Percentiles rank a stretch among this genome's conserved stretches.
These are phyloP conservation scores for Moesziomyces sp. DNA, from an alignment of 1,284 basidiomycete genomes.

Conservation along the genomic window DNA sequence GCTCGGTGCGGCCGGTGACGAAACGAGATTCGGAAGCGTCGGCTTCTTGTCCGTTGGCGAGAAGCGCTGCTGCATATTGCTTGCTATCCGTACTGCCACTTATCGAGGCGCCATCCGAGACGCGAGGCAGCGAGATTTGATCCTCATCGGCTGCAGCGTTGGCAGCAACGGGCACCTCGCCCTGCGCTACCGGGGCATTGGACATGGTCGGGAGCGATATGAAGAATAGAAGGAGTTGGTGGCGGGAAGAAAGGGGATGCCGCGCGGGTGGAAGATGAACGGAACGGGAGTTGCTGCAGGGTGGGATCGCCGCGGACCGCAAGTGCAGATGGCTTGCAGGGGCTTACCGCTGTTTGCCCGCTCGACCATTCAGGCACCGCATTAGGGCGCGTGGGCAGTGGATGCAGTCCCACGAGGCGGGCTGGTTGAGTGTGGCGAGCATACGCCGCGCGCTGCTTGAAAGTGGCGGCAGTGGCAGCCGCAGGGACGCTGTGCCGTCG, in stretches of 20 bases:
- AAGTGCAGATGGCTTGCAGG: not conserved
- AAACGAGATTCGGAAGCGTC: slow-evolving; percentile 19
- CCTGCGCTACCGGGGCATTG: not conserved
- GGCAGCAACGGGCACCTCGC: not conserved
- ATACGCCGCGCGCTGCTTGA: too few relatives aligned
- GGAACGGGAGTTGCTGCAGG: too few relatives aligned
- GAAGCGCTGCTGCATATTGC: slow-evolving; percentile 15
- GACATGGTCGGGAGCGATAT: not conserved
- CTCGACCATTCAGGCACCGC: too few relatives aligned
- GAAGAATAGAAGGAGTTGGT: not conserved
- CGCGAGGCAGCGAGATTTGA: slow-evolving; percentile 7
- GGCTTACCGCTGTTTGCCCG: too few relatives aligned
- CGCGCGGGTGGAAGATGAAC: too few relatives aligned
- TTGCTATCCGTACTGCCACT: slow-evolving; percentile 2
- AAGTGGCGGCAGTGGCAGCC: too few relatives aligned
- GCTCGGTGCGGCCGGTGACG: slow-evolving; percentile 43
- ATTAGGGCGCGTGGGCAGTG: too few relatives aligned
- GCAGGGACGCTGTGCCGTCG: too few relatives aligned
- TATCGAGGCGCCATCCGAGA: slow-evolving; percentile 7
- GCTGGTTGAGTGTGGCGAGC: too few relatives aligned
- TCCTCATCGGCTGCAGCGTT: slow-evolving; percentile 7
- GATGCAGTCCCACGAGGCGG: too few relatives aligned
- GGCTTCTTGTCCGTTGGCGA: slow-evolving; percentile 16
- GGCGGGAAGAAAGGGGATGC: not conserved
- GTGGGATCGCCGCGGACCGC: too few relatives aligned